A percentile compares a stretch with the other conserved stretches of the same genome.
phyloP scores from a whole-genome alignment of 176 grass and related monocot genomes.

The Triticum dicoccoides region DNA sequence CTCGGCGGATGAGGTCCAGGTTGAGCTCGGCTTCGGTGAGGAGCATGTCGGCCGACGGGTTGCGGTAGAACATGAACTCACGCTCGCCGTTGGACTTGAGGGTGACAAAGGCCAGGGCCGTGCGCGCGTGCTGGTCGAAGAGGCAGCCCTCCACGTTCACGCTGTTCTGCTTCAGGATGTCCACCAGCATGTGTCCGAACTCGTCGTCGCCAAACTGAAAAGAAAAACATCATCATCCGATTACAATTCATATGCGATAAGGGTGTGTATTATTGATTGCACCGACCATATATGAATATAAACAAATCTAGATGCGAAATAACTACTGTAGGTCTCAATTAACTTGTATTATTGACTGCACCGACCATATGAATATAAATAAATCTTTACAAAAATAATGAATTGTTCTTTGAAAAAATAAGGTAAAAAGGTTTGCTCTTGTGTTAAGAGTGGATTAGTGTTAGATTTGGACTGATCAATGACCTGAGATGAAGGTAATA shows the following conservation, averaged over 20 bases:
- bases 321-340: too few relatives aligned
- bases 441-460: neutral
- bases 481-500: neutral
- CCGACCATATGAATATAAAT: too few relatives aligned
- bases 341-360: too few relatives aligned
- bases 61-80: constrained; percentile 98
- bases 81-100: constrained; percentile 68
- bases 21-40: constrained; percentile 68
- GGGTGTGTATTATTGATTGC: too few relatives aligned
- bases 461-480: neutral
- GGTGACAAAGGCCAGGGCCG: constrained; percentile 78
- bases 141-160: constrained; percentile 57
- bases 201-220: constrained; percentile 84
- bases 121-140: constrained; percentile 77
- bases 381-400: too few relatives aligned
- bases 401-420: too few relatives aligned
- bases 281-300: too few relatives aligned
- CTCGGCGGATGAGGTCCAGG: constrained; percentile 54
- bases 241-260: neutral
- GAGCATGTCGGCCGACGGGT: constrained; percentile 87
- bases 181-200: constrained; percentile 85
- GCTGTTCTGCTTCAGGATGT: constrained; percentile 75
- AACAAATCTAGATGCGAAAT: too few relatives aligned
- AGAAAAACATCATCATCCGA: neutral
- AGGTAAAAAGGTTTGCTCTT: neutral